phyloP scores from a whole-genome alignment of 768 basidiomycete genomes.

The Lentinula sp. region DNA sequence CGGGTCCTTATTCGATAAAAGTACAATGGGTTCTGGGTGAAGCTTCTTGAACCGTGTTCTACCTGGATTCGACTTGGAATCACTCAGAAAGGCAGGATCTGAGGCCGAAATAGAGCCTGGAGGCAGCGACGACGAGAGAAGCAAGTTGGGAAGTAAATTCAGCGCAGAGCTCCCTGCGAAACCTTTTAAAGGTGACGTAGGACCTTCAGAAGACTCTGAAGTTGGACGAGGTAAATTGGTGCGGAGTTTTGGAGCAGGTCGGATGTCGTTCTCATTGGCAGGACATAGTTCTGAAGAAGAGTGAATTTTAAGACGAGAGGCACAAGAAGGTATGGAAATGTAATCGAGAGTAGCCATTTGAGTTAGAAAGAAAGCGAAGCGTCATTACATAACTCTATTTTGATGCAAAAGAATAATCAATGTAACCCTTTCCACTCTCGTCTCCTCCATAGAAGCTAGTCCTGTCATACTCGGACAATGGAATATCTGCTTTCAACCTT shows the following conservation, averaged over 20 bases:
- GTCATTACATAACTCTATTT: background rate
- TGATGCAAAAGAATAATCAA: slow-evolving; percentile 20
- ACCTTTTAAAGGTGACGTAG: slow-evolving; percentile 13
- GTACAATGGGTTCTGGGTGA: slow-evolving; percentile 19
- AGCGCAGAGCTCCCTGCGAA: slow-evolving; percentile 23
- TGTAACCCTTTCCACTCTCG: slow-evolving; percentile 21
- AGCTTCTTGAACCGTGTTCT: slow-evolving; percentile 4
- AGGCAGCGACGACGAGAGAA: slow-evolving; percentile 24
- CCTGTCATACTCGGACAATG: slow-evolving; percentile 14
- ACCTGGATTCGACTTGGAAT: slow-evolving; percentile 15
- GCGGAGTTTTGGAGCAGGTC: slow-evolving; percentile 33
- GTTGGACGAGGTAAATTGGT: slow-evolving; percentile 38
- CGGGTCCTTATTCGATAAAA: slow-evolving; percentile 59
- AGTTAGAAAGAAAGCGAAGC: background rate
- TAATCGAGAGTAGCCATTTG: slow-evolving; percentile 46
- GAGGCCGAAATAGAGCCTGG: slow-evolving; percentile 8
- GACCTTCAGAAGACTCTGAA: slow-evolving; percentile 20
- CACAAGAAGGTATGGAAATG: slow-evolving; percentile 34
- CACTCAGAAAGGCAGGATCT: slow-evolving; percentile 11
- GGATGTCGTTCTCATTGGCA: slow-evolving; percentile 20
- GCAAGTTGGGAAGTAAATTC: slow-evolving; percentile 33
- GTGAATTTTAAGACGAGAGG: slow-evolving; percentile 28
- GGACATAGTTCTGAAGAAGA: slow-evolving; percentile 1
- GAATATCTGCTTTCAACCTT: slow-evolving; percentile 17
- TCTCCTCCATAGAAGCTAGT: slow-evolving; percentile 19